phyloP scores from a whole-genome alignment of 2,329 filamentous ascomycete genomes.

The Penicillium sp. region DNA sequence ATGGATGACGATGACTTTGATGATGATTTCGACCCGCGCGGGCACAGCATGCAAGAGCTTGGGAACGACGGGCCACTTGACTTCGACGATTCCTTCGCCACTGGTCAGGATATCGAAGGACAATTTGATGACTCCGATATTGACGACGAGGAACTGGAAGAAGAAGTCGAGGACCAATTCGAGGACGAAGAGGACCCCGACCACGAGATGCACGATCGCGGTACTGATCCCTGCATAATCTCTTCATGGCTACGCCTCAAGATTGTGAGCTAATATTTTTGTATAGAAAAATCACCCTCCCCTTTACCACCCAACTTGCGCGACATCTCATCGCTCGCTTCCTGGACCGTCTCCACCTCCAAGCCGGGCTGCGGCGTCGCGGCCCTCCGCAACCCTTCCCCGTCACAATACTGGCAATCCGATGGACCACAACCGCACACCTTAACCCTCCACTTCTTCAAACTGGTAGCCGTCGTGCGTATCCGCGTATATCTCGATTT shows the following conservation, averaged over 20 bases:
- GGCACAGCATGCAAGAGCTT: constrained; percentile 15
- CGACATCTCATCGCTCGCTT: constrained; percentile 64
- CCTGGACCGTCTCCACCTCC: constrained; percentile 61
- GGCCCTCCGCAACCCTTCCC: constrained; percentile 57
- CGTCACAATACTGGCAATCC: constrained; percentile 62
- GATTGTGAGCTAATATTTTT: neutral
- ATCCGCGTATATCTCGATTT: constrained; percentile 71
- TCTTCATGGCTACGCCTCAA: neutral
- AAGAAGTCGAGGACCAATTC: constrained; percentile 12
- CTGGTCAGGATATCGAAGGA: neutral
- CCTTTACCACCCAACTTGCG: constrained; percentile 49
- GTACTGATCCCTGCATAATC: constrained; percentile 16
- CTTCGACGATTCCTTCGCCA: constrained; percentile 16
- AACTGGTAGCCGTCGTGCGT: constrained; percentile 52
- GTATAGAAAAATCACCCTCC: constrained; percentile 34
- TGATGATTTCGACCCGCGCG: constrained; percentile 16
- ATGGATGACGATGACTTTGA: constrained; percentile 17
- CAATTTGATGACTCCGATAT: constrained; percentile 20
- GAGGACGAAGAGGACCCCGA: constrained; percentile 28
- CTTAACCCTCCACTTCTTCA: constrained; percentile 61
- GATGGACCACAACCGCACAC: constrained; percentile 64
- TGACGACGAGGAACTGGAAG: constrained; percentile 21
- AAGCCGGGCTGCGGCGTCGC: constrained; percentile 62
- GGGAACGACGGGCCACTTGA: constrained; percentile 20
- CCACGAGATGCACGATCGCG: constrained; percentile 36